phyloP scores from a whole-genome alignment of 1,284 basidiomycete species.

The Moesziomyces aphidis region DNA sequence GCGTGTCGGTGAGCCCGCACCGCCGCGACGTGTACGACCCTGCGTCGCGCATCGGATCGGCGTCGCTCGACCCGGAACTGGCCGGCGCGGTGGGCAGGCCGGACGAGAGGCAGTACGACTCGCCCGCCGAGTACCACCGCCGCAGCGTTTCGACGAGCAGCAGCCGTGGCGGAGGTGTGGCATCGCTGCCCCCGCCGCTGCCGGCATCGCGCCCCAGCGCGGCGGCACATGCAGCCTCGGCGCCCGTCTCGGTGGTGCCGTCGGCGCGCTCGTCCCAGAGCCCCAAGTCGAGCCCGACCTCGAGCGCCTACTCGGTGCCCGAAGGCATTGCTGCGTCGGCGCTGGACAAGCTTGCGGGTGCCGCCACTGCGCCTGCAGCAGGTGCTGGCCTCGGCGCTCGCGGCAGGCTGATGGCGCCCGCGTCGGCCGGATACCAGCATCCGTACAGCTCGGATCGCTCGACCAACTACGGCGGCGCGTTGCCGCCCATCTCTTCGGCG shows the following conservation, averaged over 20 bases:
- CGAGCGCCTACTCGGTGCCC: constrained; percentile 40
- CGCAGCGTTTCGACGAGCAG: constrained; percentile 44
- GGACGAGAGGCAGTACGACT: constrained; percentile 5
- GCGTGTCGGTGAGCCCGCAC: constrained; percentile 34
- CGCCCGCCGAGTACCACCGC: constrained; percentile 31
- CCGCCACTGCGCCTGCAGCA: constrained; percentile 13
- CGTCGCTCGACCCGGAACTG: constrained; percentile 37
- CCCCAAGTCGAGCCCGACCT: constrained; percentile 49
- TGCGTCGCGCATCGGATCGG: constrained; percentile 18
- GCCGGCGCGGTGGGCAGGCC: constrained; percentile 7
- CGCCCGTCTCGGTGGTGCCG: constrained; percentile 36
- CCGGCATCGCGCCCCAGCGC: constrained; percentile 11
- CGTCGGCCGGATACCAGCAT: constrained; percentile 36
- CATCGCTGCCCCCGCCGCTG: constrained; percentile 17
- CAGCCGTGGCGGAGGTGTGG: constrained; percentile 27
- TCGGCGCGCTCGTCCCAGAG: constrained; percentile 51
- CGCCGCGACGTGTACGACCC: constrained; percentile 29
- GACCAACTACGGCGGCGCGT: constrained; percentile 38
- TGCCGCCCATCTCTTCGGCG: constrained; percentile 46
- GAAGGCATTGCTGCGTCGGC: constrained; percentile 40
- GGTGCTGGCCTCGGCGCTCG: constrained; percentile 23
- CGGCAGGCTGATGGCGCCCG: constrained; percentile 23
- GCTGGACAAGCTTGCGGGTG: constrained; percentile 36
- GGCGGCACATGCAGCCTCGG: constrained; percentile 27
- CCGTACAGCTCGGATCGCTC: constrained; percentile 53